These are phyloP conservation scores for Kodamaea kaohsiungensis DNA, from an alignment of 805 yeast genomes.

Conservation along the genomic window DNA sequence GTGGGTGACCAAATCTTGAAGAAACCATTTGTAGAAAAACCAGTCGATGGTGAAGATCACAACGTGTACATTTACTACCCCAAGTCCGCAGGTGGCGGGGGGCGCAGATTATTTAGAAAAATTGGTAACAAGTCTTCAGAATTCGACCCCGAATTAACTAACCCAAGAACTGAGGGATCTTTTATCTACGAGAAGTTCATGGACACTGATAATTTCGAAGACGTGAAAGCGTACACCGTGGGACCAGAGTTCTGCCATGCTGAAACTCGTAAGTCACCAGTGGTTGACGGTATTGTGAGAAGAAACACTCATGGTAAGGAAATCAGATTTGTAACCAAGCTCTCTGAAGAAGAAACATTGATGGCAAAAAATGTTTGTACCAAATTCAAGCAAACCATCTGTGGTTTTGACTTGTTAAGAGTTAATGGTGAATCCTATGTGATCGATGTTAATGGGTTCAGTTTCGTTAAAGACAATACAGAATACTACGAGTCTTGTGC, in stretches of 20 bases:
- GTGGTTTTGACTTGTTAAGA: conserved; percentile 93
- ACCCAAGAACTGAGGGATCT: conserved; percentile 87
- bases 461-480: conserved; percentile 91
- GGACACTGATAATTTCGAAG: conserved; percentile 98
- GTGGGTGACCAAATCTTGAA: conserved; percentile 71
- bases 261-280: conserved; percentile 97
- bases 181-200: conserved; percentile 91
- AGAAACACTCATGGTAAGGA: conserved; percentile 98
- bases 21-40: conserved; percentile 97
- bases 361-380: conserved; percentile 80
- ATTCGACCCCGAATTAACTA: conserved; percentile 75
- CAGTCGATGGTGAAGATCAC: conserved; percentile 98
- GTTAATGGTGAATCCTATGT: conserved; percentile 88
- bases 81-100: conserved; percentile 93
- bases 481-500: conserved; percentile 86
- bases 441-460: conserved; percentile 97
- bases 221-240: conserved; percentile 97
- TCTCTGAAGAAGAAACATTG: conserved; percentile 68
- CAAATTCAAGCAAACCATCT: conserved; percentile 87
- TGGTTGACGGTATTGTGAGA: conserved; percentile 98
- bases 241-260: conserved; percentile 93
- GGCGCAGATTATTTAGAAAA: conserved; percentile 88
- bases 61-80: conserved; percentile 92
- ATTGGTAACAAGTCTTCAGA: conserved; percentile 97
- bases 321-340: conserved; percentile 82